phyloP scores from a whole-genome alignment of 169 alveolate genomes.

The Blepharisma undulans region DNA sequence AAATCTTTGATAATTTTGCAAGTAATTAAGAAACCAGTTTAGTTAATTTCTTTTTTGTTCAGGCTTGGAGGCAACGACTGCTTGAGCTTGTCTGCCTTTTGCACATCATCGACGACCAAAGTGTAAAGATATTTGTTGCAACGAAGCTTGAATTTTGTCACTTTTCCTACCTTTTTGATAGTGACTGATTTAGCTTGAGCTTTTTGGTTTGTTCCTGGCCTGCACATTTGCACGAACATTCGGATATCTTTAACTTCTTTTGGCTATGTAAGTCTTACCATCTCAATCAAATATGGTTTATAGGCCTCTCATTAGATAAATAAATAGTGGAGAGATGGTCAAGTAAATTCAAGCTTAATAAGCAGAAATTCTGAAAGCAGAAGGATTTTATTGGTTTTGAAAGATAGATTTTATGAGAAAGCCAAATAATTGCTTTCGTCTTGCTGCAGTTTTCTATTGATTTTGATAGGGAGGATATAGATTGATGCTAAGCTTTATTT shows the following conservation, averaged over 20 bases:
- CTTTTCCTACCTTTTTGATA: conserved; percentile 82
- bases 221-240: conserved; percentile 45
- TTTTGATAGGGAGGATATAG: too few relatives aligned
- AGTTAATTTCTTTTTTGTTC: conserved; percentile 46
- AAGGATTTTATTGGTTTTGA: neutral
- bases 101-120: conserved; percentile 90
- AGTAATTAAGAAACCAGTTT: neutral
- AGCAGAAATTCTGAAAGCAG: neutral
- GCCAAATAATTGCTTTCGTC: neutral
- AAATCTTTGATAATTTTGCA: neutral
- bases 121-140: conserved; percentile 93
- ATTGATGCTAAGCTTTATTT: too few relatives aligned
- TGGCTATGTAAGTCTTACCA: conserved; percentile 46
- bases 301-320: neutral
- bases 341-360: neutral
- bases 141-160: conserved; percentile 94
- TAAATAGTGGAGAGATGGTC: neutral
- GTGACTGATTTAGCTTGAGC: conserved; percentile 79
- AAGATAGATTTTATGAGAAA: neutral
- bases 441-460: neutral
- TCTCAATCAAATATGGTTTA: neutral
- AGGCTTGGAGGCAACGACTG: conserved; percentile 86
- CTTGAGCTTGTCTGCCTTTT: conserved; percentile 93
- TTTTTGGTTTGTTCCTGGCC: conserved; percentile 49
- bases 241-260: conserved; percentile 52